Conservation (phyloP, 1,139 yeast genomes). For the Schwanniomyces etchellsii region DNA sequence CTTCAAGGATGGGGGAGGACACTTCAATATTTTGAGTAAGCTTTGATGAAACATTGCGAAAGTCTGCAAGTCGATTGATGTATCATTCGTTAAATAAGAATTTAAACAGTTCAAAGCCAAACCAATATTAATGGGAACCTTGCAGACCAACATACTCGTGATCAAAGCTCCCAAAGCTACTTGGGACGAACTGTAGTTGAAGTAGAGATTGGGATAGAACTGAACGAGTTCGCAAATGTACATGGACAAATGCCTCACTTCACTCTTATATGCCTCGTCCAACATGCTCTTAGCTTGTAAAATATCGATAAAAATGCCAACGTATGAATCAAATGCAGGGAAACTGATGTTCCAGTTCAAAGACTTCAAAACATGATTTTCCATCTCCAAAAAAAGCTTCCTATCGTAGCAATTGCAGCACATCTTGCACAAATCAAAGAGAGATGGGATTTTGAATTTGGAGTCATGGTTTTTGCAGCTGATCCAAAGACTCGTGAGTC, state of each 20-base stretch:
- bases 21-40: slow-evolving; percentile 35
- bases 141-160: slow-evolving; percentile 18
- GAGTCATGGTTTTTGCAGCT: slow-evolving; percentile 68
- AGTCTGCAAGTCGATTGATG: slow-evolving; percentile 14
- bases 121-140: slow-evolving; percentile 22
- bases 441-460: slow-evolving; percentile 58
- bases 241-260: slow-evolving; percentile 48
- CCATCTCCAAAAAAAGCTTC: slow-evolving; percentile 61
- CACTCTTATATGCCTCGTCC: slow-evolving; percentile 19
- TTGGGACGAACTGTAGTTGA: slow-evolving; percentile 49
- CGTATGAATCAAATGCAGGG: slow-evolving; percentile 58
- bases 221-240: slow-evolving; percentile 63
- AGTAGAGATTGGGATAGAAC: slow-evolving; percentile 55
- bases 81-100: slow-evolving; percentile 13
- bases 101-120: slow-evolving; percentile 18
- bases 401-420: slow-evolving; percentile 62
- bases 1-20: slow-evolving; percentile 42
- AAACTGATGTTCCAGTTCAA: slow-evolving; percentile 51
- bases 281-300: slow-evolving; percentile 14
- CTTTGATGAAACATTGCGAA: slow-evolving; percentile 24
- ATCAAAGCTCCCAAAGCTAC: slow-evolving; percentile 51
- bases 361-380: slow-evolving; percentile 56
- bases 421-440: slow-evolving; percentile 50
- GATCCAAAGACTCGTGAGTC: slow-evolving; percentile 70
- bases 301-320: slow-evolving; percentile 46